Base-by-base conservation (phyloP, 2,329 filamentous ascomycete genomes). In the Epicoccum nigrum region DNA sequence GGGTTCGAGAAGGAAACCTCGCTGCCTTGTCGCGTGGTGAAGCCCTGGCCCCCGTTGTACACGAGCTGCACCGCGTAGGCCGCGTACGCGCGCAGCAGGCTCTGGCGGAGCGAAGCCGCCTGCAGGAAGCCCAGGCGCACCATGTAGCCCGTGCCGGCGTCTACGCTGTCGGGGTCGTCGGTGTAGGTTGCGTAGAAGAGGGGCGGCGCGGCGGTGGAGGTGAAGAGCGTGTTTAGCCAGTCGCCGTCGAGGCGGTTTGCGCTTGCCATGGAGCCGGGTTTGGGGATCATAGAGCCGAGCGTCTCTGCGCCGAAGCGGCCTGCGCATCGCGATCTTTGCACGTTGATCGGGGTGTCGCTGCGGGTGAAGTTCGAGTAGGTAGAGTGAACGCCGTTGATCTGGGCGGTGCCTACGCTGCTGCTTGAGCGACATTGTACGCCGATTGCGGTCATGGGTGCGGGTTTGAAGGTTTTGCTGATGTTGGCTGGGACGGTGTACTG, bases 341-440 rank as follows among this genome's bases (percentile, higher is more conserved):
- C 13, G 9, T 38, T 39, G 21, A 51, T 44, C 1, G 45, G 54
- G 8, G 49, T 56, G 4, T 56, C 54, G 2, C 45, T 56, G 1
- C 42, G 54, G 7, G n/a, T 15, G 17, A 56, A 56, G 11, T 53
- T 47, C 1, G 54, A 53, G 30, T 53, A 56, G 4, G 42, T 44
- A 7, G 45, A 53, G 3, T 17, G 31, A 4, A 50, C 28, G n/a
- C 54, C 54, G 11, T 53, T 17, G n/a, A 56, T 45, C 3, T 49
- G 20, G 12, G 49, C 54, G 4, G 32, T 40, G 13, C 54, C 54
- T 3, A 56, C 54, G 17, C 49, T 56, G 45, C 54, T 56, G 20
- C 44, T 45, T 4, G 52, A 41, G 7, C 28, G 44, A 20, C 52
- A 55, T 20, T 45, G 44, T 5, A 55, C 38, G 3, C 54, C 54